phyloP scores from a whole-genome alignment of 2,329 filamentous ascomycete species.

The Alternaria sp. region DNA sequence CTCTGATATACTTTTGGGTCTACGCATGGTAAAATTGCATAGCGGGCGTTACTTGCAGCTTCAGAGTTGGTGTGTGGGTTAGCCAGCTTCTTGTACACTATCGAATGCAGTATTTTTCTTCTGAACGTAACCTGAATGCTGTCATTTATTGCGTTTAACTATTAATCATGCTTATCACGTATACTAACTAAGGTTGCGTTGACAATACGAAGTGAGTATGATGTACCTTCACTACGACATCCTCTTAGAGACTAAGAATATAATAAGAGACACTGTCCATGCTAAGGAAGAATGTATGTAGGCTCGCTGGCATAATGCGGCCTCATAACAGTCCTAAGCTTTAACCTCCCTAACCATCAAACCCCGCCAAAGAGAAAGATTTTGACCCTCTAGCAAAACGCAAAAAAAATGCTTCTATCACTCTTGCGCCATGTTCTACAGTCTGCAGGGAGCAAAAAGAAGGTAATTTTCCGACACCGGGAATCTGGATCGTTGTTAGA shows the following conservation, averaged over 20 bases:
- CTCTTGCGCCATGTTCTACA: not conserved
- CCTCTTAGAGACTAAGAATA: not conserved
- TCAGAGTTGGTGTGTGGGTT: not conserved
- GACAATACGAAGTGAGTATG: not conserved
- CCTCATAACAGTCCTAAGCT: not conserved
- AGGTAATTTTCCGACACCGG: not conserved
- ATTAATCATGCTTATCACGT: not conserved
- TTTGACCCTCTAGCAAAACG: not conserved
- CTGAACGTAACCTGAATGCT: not conserved
- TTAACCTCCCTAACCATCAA: not conserved
- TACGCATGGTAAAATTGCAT: conserved; percentile 11
- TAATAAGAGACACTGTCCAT: not conserved
- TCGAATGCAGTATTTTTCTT: not conserved
- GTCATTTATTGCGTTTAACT: not conserved
- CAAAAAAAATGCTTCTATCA: not conserved
- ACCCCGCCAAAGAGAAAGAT: not conserved
- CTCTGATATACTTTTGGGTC: not conserved
- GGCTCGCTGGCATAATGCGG: not conserved
- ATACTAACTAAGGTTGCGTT: not conserved
- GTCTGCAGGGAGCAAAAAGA: not conserved
- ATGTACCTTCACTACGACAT: not conserved
- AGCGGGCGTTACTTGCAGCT: conserved; percentile 13
- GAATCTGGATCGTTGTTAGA: not conserved
- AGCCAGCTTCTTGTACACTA: conserved; percentile 3
- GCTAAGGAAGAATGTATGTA: not conserved